These are phyloP conservation scores for Amanita muscaria DNA, from an alignment of 768 basidiomycete species.

Conservation along the genomic window DNA sequence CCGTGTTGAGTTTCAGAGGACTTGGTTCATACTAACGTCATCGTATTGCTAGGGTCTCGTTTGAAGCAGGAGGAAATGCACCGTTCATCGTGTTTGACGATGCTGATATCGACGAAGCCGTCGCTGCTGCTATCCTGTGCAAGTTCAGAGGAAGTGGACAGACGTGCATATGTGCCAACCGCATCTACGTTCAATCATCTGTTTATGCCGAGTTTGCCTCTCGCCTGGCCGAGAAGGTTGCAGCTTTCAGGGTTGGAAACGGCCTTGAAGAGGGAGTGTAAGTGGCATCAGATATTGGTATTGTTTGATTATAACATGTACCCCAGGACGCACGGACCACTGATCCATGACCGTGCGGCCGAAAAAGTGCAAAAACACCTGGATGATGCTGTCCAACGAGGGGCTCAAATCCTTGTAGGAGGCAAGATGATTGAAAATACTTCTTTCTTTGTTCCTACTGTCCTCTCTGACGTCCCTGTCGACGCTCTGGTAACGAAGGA, in stretches of 20 bases:
- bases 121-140: slow-evolving; percentile 62
- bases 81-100: slow-evolving; percentile 98
- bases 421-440: slow-evolving; percentile 57
- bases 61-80: slow-evolving; percentile 91
- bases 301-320: not conserved
- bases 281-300: slow-evolving; percentile 17
- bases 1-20: slow-evolving; percentile 11
- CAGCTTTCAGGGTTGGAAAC: slow-evolving; percentile 79
- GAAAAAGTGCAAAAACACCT: slow-evolving; percentile 84
- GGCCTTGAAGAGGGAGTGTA: slow-evolving; percentile 75
- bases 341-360: slow-evolving; percentile 81
- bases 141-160: slow-evolving; percentile 82
- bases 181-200: slow-evolving; percentile 86
- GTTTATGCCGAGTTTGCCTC: slow-evolving; percentile 92
- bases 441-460: slow-evolving; percentile 79
- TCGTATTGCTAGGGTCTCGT: slow-evolving; percentile 36
- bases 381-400: slow-evolving; percentile 75
- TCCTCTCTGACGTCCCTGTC: slow-evolving; percentile 75
- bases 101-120: slow-evolving; percentile 87
- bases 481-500: slow-evolving; percentile 62
- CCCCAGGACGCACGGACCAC: slow-evolving; percentile 82
- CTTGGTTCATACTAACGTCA: not conserved
- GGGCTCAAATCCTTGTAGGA: slow-evolving; percentile 87
- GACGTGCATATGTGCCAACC: slow-evolving; percentile 82
- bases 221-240: slow-evolving; percentile 74